phyloP scores from a whole-genome alignment of 2,329 filamentous ascomycete species.

The Nigrospora osmanthi region DNA sequence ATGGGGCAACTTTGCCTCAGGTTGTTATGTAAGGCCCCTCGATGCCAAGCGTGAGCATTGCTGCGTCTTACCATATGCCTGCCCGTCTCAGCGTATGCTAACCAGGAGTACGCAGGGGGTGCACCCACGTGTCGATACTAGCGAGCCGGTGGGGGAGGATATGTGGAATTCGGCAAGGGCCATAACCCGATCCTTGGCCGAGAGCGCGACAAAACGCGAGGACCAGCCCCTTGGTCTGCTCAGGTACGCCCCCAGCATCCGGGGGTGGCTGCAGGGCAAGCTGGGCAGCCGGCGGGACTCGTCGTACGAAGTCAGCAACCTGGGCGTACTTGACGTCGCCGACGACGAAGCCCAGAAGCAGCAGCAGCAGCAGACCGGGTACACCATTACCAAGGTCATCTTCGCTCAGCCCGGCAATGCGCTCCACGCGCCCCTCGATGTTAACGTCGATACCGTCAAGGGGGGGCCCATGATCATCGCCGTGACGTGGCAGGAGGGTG shows the following conservation, averaged over 20 bases:
- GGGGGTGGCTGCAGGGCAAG: conserved; percentile 28
- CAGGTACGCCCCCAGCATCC: conserved; percentile 28
- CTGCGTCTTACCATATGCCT: too few species aligned
- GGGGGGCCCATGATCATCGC: conserved; percentile 27
- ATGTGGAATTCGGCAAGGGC: conserved; percentile 25
- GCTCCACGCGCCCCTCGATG: conserved; percentile 25
- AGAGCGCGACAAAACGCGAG: conserved; percentile 13
- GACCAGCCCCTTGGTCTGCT: conserved; percentile 30
- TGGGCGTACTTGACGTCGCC: conserved; percentile 25
- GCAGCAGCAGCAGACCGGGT: neutral
- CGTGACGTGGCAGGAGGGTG: conserved; percentile 33
- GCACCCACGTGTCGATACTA: conserved; percentile 8
- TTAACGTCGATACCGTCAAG: conserved; percentile 31
- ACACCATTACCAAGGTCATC: conserved; percentile 24
- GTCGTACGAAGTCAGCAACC: conserved; percentile 38
- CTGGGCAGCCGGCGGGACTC: conserved; percentile 26
- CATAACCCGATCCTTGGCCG: conserved; percentile 22
- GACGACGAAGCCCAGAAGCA: neutral
- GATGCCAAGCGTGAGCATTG: too few species aligned
- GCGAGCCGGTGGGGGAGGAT: conserved; percentile 5
- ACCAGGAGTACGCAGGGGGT: conserved; percentile 1
- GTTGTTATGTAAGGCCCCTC: conserved; percentile 8
- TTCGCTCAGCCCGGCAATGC: conserved; percentile 36
- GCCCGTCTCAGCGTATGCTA: too few species aligned
- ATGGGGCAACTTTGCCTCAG: conserved; percentile 28